Conservation (phyloP, 495 filamentous ascomycete genomes). For the Patellaria atrata region DNA sequence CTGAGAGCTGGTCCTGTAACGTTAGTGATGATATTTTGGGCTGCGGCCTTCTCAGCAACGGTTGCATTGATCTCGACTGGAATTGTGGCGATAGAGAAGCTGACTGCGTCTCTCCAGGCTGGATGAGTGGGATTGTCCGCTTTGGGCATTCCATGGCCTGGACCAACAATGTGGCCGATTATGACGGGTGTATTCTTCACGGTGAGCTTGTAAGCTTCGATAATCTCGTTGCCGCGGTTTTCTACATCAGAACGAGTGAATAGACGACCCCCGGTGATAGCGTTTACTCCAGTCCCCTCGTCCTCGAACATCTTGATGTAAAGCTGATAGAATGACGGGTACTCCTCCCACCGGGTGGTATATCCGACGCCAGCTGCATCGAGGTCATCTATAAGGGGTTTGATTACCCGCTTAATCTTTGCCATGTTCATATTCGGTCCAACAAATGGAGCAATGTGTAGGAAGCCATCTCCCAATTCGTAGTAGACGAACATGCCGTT, state of each 20-base stretch:
- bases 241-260: conserved; percentile 4
- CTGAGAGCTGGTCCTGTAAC: conserved; percentile 2
- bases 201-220: too few species aligned
- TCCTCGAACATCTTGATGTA: conserved; percentile 7
- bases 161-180: conserved; percentile 10
- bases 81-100: conserved; percentile 3
- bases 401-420: conserved; percentile 5
- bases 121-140: conserved; percentile 9
- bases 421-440: conserved; percentile 6
- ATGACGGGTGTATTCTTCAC: too few species aligned
- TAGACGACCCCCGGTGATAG: conserved; percentile 6
- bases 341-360: conserved; percentile 1
- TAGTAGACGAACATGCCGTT: conserved; percentile 10
- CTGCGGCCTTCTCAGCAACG: conserved; percentile 3
- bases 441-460: conserved; percentile 7
- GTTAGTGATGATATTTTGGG: conserved; percentile 5
- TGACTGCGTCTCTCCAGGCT: conserved; percentile 3
- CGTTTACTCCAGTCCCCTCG: conserved; percentile 4
- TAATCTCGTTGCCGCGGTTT: conserved; percentile 6
- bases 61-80: neutral
- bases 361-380: neutral
- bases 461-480: conserved; percentile 3
- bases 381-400: conserved; percentile 9
- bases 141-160: conserved; percentile 1
- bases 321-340: conserved; percentile 4